Base-by-base conservation (phyloP, 768 basidiomycete species). In the Jaapia argillacea region DNA sequence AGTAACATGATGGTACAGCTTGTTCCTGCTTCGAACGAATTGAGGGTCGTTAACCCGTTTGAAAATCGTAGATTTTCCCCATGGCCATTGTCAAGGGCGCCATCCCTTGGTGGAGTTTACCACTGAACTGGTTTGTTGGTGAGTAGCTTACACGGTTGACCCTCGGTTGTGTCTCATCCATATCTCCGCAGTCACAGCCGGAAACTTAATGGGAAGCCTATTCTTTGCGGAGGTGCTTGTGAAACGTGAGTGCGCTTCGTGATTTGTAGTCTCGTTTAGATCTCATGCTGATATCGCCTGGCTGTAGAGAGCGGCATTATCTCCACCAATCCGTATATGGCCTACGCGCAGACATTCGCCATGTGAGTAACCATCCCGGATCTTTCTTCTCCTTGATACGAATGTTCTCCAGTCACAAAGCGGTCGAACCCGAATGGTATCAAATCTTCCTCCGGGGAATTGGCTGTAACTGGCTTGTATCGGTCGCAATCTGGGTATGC, bases 391-490 rank as follows among this genome's bases (percentile, higher is more conserved):
- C 5, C 18, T 24, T 21, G 12, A 7, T 16, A 25, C 48, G 4
- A 48, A n/a, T 18, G n/a, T 24, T 13, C 14, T 25, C 14, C 40
- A 84, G 82, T 37, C 56, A 72, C 28, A 85, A 84, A 54, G 82
- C 81, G 1, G 60, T 61, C 1, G 73, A 76, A 7, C 83, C 83
- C 2, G 58, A 68, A 24, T 85, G 81, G 81, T 68, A 83, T 55
- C 75, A 85, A 54, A 79, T 85, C 27, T 77, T 85, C 60, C 59
- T 85, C 16, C 67, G 81, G 13, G 83, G 82, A 0, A 81, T 85
- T 48, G 83, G 73, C 4, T 85, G 83, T 50, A 85, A 85, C 50
- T 85, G 81, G 81, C 67, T 85, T 1, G 83, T 85, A 27, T 81
- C 71, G 47, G 60, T 84, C 4, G 83, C 81, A 2, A 65, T 85